Evolutionary conservation across 2,329 filamentous ascomycete genomes (phyloP), one percentile per base, ranked within the genome.

Genomic region (Monosporascus cannonballus): DNA sequence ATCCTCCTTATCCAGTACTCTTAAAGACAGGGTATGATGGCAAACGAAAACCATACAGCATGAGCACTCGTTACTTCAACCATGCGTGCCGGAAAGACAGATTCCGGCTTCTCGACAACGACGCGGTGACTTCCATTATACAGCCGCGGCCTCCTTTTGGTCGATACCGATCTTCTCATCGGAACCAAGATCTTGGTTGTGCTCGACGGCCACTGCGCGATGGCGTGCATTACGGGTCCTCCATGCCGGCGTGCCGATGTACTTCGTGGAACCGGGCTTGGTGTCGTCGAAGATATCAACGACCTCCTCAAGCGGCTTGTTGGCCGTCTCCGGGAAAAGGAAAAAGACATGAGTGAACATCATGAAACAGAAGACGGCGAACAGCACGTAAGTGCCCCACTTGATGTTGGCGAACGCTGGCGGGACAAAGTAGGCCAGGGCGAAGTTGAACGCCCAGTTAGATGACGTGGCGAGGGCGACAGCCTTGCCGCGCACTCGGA

Each of bases 251-350:
- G 61, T 70, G 45, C 71, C 72, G 30, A 75, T 64, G 59, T 67
- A 69, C 45, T 61, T 67, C 59, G 73, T 63, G 27, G 70, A 67
- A 44, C 67, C 69, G 1, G 67, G 68, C 50, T 59, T 60, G 24
- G 59, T 59, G 58, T 72, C 64, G 55, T 74, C 72, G 51, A 80
- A 80, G 51, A 79, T 75, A 41, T 67, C 66, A 48, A 76, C 74
- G 2, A 78, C 73, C 56, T 81, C 78, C 56, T 83, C 79, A 1
- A 82, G 70, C 0, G 76, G 76, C 68, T 80, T 80, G 50, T 77
- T 76, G 24, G 73, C 72, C 0, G 79, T 83, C 64, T 83, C 79
- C 0, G 79, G 79, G 67, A 82, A 83, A 48, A 76, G 59, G 58
- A 83, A 81, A 63, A 76, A 76, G 27, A 75, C 73, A 58, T 80